Conservation (phyloP, 352 stramenopile genomes). For the Phytophthora megakarya region DNA sequence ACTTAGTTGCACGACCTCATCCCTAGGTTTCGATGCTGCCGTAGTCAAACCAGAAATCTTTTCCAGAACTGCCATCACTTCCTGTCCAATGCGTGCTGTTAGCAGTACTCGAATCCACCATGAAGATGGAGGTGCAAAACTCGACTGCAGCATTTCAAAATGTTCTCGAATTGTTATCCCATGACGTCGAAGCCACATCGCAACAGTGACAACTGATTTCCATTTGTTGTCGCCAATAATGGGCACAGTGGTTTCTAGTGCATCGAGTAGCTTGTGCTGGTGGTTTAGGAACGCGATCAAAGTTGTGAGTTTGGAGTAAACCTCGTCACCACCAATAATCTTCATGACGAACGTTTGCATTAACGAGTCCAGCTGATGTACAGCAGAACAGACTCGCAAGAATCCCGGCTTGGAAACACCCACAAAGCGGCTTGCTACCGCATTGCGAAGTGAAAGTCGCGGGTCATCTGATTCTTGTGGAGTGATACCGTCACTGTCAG, state of each 20-base stretch:
- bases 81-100: conserved; percentile 26
- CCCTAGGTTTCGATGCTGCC: not conserved
- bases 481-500: conserved; percentile 24
- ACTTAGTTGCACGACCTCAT: conserved; percentile 20
- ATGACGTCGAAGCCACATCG: conserved; percentile 29
- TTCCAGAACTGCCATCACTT: conserved; percentile 19
- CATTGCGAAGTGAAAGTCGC: conserved; percentile 25
- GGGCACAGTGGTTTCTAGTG: conserved; percentile 26
- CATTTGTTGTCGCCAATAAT: conserved; percentile 17
- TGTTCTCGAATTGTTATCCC: conserved; percentile 27
- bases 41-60: conserved; percentile 25
- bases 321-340: conserved; percentile 19
- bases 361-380: conserved; percentile 20
- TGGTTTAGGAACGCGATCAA: conserved; percentile 30
- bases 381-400: conserved; percentile 25
- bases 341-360: conserved; percentile 34
- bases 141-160: conserved; percentile 9
- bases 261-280: conserved; percentile 20
- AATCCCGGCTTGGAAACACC: conserved; percentile 26
- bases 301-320: conserved; percentile 29
- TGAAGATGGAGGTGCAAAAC: conserved; percentile 16
- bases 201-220: conserved; percentile 22
- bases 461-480: conserved; percentile 14
- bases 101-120: conserved; percentile 34
- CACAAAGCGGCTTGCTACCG: conserved; percentile 30